Evolutionary conservation across 805 yeast genomes (phyloP), one percentile per base, ranked within the genome.

Genomic region (Cyberlindnera mississippiensis): DNA sequence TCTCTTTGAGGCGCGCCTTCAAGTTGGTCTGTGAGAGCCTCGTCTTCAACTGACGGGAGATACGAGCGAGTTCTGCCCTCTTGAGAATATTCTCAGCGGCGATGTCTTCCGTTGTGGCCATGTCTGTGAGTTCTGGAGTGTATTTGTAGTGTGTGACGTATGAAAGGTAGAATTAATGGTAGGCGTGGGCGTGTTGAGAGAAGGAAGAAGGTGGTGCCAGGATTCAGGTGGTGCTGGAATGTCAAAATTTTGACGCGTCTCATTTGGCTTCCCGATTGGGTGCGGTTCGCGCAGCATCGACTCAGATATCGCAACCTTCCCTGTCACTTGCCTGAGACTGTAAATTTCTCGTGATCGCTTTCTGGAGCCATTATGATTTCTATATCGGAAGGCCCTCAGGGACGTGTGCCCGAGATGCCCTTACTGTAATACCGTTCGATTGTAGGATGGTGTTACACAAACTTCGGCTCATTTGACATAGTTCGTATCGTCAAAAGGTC

Each of bases 61-160:
- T 64, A 42, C 73, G 61, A 5, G 75, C 71, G 6, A 71, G 59
- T 46, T 71, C 74, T 4, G 71, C 76, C 38, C 74, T 59, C 45
- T 69, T 69, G 33, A 71, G 56, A 34, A 71, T 69, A 46, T 64
- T 66, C 42, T 68, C 70, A 18, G 73, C 73, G 13, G 70, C 69
- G 15, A 60, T 52, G 39, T 70, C 71, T 44, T 71, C 75, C 11
- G 48, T 44, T 3, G 51, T 37, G 7, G 53, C 38, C 49, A 48
- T 51, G 10, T 6, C 14, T 13, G 12, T 27, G 29, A 13, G 7
- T 8, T 6, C 9, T 35, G 12, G 7, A n/a, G 12, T 27, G 29
- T 27, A 13, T 6, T 27, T 13, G 6, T 11, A 12, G 29, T 27
- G 29, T 6, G 29, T 13, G 13, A 11, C 12, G 29, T 12, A n/a